These are phyloP conservation scores for Rhizopogon roseolus DNA, from an alignment of 768 basidiomycete genomes.

Conservation along the genomic window DNA sequence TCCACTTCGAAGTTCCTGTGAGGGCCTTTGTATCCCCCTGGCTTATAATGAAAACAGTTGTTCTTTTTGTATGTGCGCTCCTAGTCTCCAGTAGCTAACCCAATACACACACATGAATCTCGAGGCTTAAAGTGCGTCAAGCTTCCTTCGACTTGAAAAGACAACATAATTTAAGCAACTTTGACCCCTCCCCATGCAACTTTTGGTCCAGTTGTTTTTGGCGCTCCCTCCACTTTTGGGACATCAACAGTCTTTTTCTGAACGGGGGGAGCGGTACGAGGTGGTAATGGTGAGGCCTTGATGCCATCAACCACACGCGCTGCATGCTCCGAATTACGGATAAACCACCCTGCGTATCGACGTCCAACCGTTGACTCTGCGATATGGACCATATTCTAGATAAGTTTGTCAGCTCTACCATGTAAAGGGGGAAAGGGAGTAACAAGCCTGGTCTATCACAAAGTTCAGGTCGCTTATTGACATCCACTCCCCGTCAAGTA, in stretches of 20 bases:
- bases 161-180: conserved; percentile 12
- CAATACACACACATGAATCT: too few relatives aligned
- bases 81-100: too few relatives aligned
- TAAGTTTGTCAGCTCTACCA: neutral
- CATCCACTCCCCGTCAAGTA: conserved; percentile 83
- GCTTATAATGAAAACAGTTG: too few relatives aligned
- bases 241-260: conserved; percentile 16
- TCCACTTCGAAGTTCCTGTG: too few relatives aligned
- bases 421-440: neutral
- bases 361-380: conserved; percentile 92
- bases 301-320: conserved; percentile 83
- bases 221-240: conserved; percentile 22
- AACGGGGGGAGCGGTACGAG: neutral
- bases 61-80: too few relatives aligned
- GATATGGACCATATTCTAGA: conserved; percentile 93
- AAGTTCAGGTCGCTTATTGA: conserved; percentile 94
- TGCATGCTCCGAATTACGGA: conserved; percentile 90
- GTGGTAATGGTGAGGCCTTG: conserved; percentile 50
- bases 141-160: too few relatives aligned
- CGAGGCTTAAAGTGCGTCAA: too few relatives aligned
- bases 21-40: too few relatives aligned
- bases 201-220: conserved; percentile 44
- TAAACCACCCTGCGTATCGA: conserved; percentile 96
- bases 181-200: conserved; percentile 48
- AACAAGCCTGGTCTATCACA: conserved; percentile 82